Evolutionary conservation across 352 stramenopile genomes (phyloP), one percentile per base, ranked within the genome.

Genomic region (Pythium rishiriense): DNA sequence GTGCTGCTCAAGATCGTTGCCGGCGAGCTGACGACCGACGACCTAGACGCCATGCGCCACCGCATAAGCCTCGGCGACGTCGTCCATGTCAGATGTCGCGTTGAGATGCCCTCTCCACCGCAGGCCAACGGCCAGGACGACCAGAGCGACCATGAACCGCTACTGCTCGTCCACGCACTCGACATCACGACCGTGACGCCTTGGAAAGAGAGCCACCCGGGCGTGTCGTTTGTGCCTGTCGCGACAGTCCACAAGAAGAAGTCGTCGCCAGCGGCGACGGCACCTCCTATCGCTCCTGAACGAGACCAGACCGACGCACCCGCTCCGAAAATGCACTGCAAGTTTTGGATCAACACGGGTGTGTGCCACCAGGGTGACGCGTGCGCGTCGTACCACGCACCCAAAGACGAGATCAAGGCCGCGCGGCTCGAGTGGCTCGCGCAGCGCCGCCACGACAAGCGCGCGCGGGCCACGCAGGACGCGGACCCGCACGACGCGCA

Each of bases 281-380:
- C n/a, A n/a, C n/a, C n/a, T n/a, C n/a, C n/a, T n/a, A n/a, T n/a
- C n/a, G n/a, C n/a, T n/a, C n/a, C n/a, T n/a, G n/a, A n/a, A n/a
- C n/a, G n/a, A 26, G 25, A 35, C 31, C 24, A 61, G 14, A 19
- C 46, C 4, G 21, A 48, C 3, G 29, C 33, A 5, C 26, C 15
- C 8, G 42, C 11, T 11, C 31, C 19, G 10, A 12, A 25, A 0
- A 24, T 50, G 31, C 78, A 88, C 39, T 92, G 85, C 74, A 92
- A 94, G 58, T 91, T 89, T 68, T 92, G 84, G 81, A 90, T 94
- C 70, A 94, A 92, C 68, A 90, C 84, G 31, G 79, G 77, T 25
- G 75, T 72, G 25, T 92, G 85, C 59, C 83, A 92, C 48, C 69
- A 81, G 25, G 80, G 85, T 17, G 74, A 87, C 58, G 74, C 79